Evolutionary conservation across 257 asterid species (phyloP).

Genomic region (Capsicum pubescens): DNA sequence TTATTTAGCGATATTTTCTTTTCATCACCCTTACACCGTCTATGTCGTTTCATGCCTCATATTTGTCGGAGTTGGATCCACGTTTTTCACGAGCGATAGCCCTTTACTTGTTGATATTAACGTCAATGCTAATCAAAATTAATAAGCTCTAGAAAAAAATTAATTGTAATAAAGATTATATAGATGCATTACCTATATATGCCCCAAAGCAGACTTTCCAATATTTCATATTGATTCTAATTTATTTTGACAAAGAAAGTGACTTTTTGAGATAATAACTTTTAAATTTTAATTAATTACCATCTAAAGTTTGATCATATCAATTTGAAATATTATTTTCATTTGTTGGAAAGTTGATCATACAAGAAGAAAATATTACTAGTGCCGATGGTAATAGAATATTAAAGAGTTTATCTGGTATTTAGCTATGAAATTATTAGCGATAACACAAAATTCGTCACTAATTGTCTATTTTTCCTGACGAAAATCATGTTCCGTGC

Average conservation of each 20-base stretch:
- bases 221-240: neutral
- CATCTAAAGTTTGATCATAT: neutral
- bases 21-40: neutral
- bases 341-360: neutral
- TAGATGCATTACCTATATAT: neutral
- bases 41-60: neutral
- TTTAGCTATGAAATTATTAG: conserved; percentile 18
- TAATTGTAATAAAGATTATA: neutral
- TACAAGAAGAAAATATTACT: too few relatives aligned
- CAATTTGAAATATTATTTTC: neutral
- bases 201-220: neutral
- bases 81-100: neutral
- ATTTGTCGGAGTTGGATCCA: neutral
- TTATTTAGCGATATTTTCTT: neutral
- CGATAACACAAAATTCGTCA: too few relatives aligned
- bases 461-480: too few relatives aligned
- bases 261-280: too few relatives aligned
- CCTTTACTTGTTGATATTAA: neutral
- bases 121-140: neutral
- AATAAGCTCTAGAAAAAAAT: neutral
- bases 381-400: neutral
- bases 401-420: neutral
- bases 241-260: too few relatives aligned
- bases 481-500: too few relatives aligned
- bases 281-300: too few relatives aligned